Percentiles rank a stretch among this genome's conserved stretches.
Conservation (phyloP, 2,329 filamentous ascomycete genomes). For the Penicillium occitanis region DNA sequence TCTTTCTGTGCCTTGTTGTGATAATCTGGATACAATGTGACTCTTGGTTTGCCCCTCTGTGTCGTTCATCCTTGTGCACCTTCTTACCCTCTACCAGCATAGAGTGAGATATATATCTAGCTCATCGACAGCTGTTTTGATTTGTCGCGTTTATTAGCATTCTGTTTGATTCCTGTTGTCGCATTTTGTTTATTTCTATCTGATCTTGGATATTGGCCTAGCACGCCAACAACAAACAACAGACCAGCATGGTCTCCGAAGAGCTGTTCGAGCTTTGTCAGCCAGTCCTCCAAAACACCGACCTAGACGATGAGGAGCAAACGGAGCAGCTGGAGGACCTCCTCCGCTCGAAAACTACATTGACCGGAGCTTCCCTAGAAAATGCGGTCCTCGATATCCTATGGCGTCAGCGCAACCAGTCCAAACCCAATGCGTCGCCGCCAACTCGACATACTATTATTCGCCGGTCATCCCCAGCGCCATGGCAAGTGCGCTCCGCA, state of each 20-base stretch:
- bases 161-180: neutral
- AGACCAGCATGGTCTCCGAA: slow-evolving; percentile 73
- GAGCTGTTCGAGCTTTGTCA: slow-evolving; percentile 85
- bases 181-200: neutral
- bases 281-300: slow-evolving; percentile 74
- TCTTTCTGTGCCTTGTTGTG: neutral
- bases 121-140: neutral
- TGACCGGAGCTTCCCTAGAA: slow-evolving; percentile 73
- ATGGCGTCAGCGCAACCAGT: slow-evolving; percentile 55
- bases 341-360: slow-evolving; percentile 69
- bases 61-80: slow-evolving; percentile 14
- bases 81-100: slow-evolving; percentile 13
- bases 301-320: slow-evolving; percentile 86
- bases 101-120: neutral
- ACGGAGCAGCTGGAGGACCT: slow-evolving; percentile 83
- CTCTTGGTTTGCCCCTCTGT: slow-evolving; percentile 15
- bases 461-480: slow-evolving; percentile 85
- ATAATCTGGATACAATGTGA: slow-evolving; percentile 20
- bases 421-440: slow-evolving; percentile 61
- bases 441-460: slow-evolving; percentile 84
- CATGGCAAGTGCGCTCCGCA: slow-evolving; percentile 77
- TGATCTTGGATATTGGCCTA: neutral
- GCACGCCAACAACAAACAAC: neutral
- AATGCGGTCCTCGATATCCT: slow-evolving; percentile 83
- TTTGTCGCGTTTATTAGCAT: slow-evolving; percentile 10